Percentiles rank a stretch among this genome's conserved stretches.
Evolutionary conservation across 345 rosid genomes (phyloP).

Genomic region (Toxicodendron radicans): DNA sequence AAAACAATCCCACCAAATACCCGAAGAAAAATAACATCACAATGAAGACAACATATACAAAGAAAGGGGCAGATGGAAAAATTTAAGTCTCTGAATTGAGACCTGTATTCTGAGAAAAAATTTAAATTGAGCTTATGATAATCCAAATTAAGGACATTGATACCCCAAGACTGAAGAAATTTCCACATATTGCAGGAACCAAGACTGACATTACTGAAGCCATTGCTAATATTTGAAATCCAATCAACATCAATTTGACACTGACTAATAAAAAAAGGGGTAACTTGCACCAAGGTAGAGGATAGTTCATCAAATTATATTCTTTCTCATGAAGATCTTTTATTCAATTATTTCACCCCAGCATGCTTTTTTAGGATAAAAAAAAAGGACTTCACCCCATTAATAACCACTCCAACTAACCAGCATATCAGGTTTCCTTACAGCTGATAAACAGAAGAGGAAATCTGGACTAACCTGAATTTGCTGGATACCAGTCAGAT

Average conservation of each 20-base stretch:
- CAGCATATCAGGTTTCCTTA: not conserved
- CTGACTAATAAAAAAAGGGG: not conserved
- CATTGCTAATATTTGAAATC: not conserved
- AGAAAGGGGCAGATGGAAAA: too few relatives aligned
- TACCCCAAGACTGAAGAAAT: too few relatives aligned
- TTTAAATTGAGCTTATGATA: too few relatives aligned
- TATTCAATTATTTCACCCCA: not conserved
- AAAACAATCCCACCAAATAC: too few relatives aligned
- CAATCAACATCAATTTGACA: not conserved
- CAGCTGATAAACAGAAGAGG: not conserved
- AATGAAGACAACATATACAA: too few relatives aligned
- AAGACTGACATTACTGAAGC: too few relatives aligned
- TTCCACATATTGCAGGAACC: too few relatives aligned
- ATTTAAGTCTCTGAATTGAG: too few relatives aligned
- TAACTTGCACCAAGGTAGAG: not conserved
- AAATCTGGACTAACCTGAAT: constrained; percentile 35
- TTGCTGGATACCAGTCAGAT: constrained; percentile 54
- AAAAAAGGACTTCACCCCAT: not conserved
- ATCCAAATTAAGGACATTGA: too few relatives aligned
- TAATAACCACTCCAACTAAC: not conserved
- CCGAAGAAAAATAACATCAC: too few relatives aligned
- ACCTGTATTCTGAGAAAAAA: too few relatives aligned
- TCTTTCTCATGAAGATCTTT: not conserved
- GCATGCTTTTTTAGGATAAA: too few relatives aligned
- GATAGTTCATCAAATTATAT: not conserved